Conservation (phyloP, 306 rosid species). For the Sindora glabra region DNA sequence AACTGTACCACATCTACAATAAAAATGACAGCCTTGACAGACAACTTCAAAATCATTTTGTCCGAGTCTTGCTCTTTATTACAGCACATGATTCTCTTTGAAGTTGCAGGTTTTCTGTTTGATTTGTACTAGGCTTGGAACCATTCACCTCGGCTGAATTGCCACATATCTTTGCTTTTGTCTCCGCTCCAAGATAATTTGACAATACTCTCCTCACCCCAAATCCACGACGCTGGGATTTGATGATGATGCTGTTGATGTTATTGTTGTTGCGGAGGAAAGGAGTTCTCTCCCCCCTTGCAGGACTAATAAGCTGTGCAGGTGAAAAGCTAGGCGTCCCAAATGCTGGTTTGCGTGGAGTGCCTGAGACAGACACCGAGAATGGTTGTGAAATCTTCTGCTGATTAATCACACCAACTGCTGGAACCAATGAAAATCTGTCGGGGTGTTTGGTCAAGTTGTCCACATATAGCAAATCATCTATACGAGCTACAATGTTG, state of each 20-base stretch:
- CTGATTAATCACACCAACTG: constrained; percentile 50
- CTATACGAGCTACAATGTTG: constrained; percentile 81
- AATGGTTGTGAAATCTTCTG: constrained; percentile 39
- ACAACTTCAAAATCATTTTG: constrained; percentile 8
- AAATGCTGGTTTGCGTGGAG: constrained; percentile 47
- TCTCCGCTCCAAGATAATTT: constrained; percentile 87
- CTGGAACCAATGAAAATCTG: constrained; percentile 42
- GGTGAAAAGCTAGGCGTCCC: constrained; percentile 55
- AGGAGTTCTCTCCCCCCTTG: constrained; percentile 77
- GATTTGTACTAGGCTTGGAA: constrained; percentile 6
- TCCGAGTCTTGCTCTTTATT: neutral
- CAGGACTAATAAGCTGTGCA: constrained; percentile 46
- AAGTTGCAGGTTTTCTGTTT: constrained; percentile 9
- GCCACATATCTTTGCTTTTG: constrained; percentile 53
- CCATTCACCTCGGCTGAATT: constrained; percentile 42
- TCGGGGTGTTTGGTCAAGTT: constrained; percentile 71
- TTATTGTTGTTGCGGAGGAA: constrained; percentile 47
- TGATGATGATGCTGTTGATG: constrained; percentile 25
- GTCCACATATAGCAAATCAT: constrained; percentile 77
- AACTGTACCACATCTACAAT: neutral
- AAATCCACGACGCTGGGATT: constrained; percentile 61
- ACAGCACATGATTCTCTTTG: constrained; percentile 4
- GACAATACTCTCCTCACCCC: constrained; percentile 86
- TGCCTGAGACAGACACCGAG: constrained; percentile 69
- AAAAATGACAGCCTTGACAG: neutral